These are phyloP conservation scores for Allium cepa DNA, from an alignment of 106 monocot genomes.

Conservation along the genomic window DNA sequence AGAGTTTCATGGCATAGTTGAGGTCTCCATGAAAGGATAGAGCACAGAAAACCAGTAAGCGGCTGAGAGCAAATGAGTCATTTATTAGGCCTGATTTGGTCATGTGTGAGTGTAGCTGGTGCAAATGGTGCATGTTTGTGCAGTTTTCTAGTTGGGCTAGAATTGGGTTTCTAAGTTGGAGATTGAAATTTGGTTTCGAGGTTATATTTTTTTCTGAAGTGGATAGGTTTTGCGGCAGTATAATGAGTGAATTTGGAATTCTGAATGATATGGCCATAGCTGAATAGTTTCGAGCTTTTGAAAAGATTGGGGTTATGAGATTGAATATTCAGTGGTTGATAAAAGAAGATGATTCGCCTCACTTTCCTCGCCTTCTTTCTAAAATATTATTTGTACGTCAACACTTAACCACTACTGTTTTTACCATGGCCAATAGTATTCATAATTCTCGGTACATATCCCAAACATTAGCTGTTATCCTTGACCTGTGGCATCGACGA, in stretches of 20 bases:
- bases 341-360: too few species aligned
- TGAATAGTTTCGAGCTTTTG: too few species aligned
- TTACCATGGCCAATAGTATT: too few species aligned
- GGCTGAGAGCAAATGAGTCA: conserved; percentile 17
- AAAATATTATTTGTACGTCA: too few species aligned
- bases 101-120: conserved; percentile 20
- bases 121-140: conserved; percentile 12
- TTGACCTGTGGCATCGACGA: too few species aligned
- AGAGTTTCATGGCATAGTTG: conserved; percentile 18
- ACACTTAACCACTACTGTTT: too few species aligned
- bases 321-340: too few species aligned
- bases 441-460: too few species aligned
- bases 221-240: conserved; percentile 7
- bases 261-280: too few species aligned
- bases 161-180: conserved; percentile 12
- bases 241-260: background rate
- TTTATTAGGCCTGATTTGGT: conserved; percentile 17
- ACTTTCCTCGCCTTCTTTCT: too few species aligned
- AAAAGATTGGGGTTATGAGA: too few species aligned
- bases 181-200: conserved; percentile 2
- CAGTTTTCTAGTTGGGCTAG: conserved; percentile 12
- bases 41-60: conserved; percentile 23
- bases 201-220: conserved; percentile 2
- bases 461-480: too few species aligned
- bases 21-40: conserved; percentile 17